Evolutionary conservation across 2,329 filamentous ascomycete species (phyloP).

Genomic region (Pyrenochaeta sp.): DNA sequence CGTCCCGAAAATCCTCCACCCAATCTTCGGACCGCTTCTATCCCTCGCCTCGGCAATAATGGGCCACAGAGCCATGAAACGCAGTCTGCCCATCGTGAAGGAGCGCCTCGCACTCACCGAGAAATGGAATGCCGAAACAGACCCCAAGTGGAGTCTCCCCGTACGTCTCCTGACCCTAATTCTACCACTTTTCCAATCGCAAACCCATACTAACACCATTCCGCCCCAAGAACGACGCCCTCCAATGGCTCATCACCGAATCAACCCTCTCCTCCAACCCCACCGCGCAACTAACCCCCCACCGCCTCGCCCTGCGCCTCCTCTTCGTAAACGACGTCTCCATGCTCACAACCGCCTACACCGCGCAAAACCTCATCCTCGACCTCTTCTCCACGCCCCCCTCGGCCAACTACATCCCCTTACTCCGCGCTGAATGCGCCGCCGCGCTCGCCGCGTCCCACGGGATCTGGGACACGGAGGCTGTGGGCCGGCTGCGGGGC

Average conservation of each 20-base stretch:
- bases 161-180: too few relatives aligned
- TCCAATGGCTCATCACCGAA: slow-evolving; percentile 26
- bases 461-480: slow-evolving; percentile 19
- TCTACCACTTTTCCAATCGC: too few relatives aligned
- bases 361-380: slow-evolving; percentile 20
- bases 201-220: slow-evolving; percentile 6
- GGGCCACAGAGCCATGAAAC: too few relatives aligned
- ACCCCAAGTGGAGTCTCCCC: too few relatives aligned
- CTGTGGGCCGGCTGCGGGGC: slow-evolving; percentile 17
- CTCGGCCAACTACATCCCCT: slow-evolving; percentile 14
- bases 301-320: slow-evolving; percentile 20
- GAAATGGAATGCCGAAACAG: too few relatives aligned
- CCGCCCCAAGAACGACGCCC: slow-evolving; percentile 19
- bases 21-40: too few relatives aligned
- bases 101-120: too few relatives aligned
- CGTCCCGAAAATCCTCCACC: too few relatives aligned
- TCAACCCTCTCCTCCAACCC: slow-evolving; percentile 15
- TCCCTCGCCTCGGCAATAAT: too few relatives aligned
- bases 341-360: slow-evolving; percentile 20
- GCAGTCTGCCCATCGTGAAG: too few relatives aligned
- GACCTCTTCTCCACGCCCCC: slow-evolving; percentile 23
- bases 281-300: slow-evolving; percentile 15
- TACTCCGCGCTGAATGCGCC: slow-evolving; percentile 17
- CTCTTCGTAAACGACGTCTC: slow-evolving; percentile 24
- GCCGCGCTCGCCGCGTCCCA: slow-evolving; percentile 11